Base-by-base conservation (phyloP, 768 basidiomycete species). In the Grammothele lineata region DNA sequence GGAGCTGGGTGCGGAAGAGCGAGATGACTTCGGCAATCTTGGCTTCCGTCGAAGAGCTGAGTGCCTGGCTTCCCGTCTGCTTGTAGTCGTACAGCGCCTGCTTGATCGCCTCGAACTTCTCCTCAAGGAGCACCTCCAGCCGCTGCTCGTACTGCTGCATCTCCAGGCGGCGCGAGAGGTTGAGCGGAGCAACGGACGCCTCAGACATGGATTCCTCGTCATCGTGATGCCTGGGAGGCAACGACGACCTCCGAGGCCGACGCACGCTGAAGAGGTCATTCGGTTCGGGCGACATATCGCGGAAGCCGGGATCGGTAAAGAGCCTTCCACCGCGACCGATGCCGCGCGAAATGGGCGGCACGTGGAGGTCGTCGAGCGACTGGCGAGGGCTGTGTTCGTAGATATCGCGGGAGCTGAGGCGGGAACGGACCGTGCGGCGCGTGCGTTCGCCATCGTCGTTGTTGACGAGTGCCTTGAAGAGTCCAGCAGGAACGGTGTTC, bases 401-500 rank as follows among this genome's bases (percentile, higher is more conserved):
- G 40, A 81, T 73, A 50, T 91, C 90, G 36, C 78, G 77, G 9
- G 87, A 90, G 61, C 78, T 72, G 47, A 90, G 73, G 30, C 87
- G 75, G 18, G 89, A 90, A 38, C 86, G 83, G n/a, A 87, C 85
- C 37, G 71, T 72, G 37, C 80, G 72, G 46, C 87, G 77, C 2
- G 83, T 82, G 36, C 83, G 74, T 51, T 86, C 86, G 37, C 90
- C 87, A 17, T 59, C 60, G 35, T 66, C 66, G 38, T 54, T 57
- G 46, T 54, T 57, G 22, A 76, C 81, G 40, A 89, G 71, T 10
- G 87, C 85, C 67, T 91, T 91, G 76, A 92, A 92, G 46, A 92
- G 59, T 2, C 87, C 87, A 26, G 90, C 90, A 17, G 90, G 90
- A 8, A 91, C 83, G 5, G 86, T 92, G 57, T 87, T 89, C 26